Conservation (phyloP, 805 yeast genomes). For the Nakazawaea laoshanensis region DNA sequence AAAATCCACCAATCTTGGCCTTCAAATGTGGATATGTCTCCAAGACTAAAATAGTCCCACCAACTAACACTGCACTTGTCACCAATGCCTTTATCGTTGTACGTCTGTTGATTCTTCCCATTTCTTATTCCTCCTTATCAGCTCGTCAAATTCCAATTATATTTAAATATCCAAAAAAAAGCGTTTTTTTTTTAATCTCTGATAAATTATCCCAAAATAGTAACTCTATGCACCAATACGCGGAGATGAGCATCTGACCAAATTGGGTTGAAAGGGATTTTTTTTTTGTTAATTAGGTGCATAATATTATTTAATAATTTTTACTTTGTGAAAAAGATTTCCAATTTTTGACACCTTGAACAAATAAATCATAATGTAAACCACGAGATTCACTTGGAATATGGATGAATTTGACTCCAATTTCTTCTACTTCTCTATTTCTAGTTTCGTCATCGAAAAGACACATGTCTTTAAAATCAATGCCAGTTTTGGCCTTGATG, state of each 20-base stretch:
- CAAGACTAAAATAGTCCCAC: slow-evolving; percentile 7
- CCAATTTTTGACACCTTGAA: slow-evolving; percentile 33
- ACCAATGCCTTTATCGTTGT: slow-evolving; percentile 4
- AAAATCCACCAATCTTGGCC: neutral
- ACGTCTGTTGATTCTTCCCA: slow-evolving; percentile 7
- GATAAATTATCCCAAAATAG: too few species aligned
- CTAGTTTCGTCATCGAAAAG: slow-evolving; percentile 73
- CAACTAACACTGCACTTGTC: slow-evolving; percentile 6
- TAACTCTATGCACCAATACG: too few species aligned
- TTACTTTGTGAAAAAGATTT: too few species aligned
- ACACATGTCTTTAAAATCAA: slow-evolving; percentile 41
- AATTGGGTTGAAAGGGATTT: too few species aligned
- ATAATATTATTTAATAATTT: too few species aligned
- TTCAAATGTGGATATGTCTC: slow-evolving; percentile 11
- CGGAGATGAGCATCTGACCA: too few species aligned
- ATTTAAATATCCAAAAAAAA: too few species aligned
- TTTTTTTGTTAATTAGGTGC: too few species aligned
- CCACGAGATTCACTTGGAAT: slow-evolving; percentile 51
- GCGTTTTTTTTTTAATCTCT: too few species aligned
- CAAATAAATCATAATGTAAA: slow-evolving; percentile 46
- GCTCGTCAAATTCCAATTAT: too few species aligned
- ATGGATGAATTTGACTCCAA: slow-evolving; percentile 65
- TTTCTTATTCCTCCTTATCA: too few species aligned
- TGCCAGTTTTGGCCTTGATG: slow-evolving; percentile 38
- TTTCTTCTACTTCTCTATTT: slow-evolving; percentile 57